A percentile compares a stretch with the other conserved stretches of the same genome.
Evolutionary conservation across 768 basidiomycete species (phyloP).

Genomic region (Kwoniella bestiolae): DNA sequence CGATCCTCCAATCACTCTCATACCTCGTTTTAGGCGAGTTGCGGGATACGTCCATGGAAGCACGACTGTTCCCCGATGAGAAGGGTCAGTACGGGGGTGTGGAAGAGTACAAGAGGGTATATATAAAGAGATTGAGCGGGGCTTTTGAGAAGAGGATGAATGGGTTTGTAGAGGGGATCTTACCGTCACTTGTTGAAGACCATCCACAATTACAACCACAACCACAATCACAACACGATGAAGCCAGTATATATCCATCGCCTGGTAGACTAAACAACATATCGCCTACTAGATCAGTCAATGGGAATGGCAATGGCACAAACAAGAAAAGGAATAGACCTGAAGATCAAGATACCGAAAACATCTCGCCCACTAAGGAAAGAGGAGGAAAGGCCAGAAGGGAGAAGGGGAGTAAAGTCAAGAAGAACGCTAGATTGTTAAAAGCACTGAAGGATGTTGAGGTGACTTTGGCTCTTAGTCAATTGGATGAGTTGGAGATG

Average conservation of each 20-base stretch:
- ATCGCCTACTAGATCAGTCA: too few relatives aligned
- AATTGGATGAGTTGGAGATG: constrained; percentile 1
- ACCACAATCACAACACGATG: too few relatives aligned
- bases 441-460: constrained; percentile 33
- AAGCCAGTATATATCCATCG: background rate
- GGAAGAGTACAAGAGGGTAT: background rate
- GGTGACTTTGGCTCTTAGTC: constrained; percentile 28
- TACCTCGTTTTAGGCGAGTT: constrained; percentile 33
- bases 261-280: too few relatives aligned
- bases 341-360: background rate
- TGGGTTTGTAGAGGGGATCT: background rate
- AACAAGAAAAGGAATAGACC: background rate
- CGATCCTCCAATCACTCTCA: constrained; percentile 21
- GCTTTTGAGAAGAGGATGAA: background rate
- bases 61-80: background rate
- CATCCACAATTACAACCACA: background rate
- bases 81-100: too few relatives aligned
- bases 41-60: background rate
- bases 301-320: background rate
- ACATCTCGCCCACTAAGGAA: background rate
- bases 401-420: constrained; percentile 29
- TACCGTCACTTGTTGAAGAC: too few relatives aligned
- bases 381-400: background rate
- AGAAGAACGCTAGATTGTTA: constrained; percentile 41
- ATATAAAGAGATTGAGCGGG: background rate